Evolutionary conservation across 2,329 filamentous ascomycete species (phyloP), one percentile per base, ranked within the genome.

Genomic region (Pseudocercospora fuligena): DNA sequence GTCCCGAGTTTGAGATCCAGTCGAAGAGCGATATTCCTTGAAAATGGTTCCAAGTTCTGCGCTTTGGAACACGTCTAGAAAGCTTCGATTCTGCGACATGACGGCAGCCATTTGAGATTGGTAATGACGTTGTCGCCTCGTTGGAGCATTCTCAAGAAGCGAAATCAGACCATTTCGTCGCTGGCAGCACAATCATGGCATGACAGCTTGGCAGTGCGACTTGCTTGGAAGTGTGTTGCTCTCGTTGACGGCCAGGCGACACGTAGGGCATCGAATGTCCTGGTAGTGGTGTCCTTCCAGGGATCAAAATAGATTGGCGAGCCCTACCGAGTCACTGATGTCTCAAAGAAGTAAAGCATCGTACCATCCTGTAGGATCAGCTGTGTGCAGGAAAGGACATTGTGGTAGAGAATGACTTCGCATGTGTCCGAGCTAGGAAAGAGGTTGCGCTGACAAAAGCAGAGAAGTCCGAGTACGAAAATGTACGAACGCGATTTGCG

Each of bases 21-120:
- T 9, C 11, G 7, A n/a, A 9, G 11, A 31, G 25, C 25, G 51
- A 31, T 19, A 12, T 56, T 56, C 51, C 49, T 29, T 25, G 49
- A 11, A 21, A 54, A 27, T 29, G 23, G 21, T 29, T 27, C 23
- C 27, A 27, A 14, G 49, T 25, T 25, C 9, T 54, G 49, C 19
- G 12, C 19, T 27, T 53, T 19, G 49, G n/a, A 53, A 53, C 49
- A 14, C 19, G 23, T 53, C 49, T 53, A 53, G 49, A 53, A 53
- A 14, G n/a, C 19, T 53, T 53, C 49, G 49, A 25, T 53, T 19
- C n/a, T 53, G 49, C 49, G 49, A 53, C 49, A 53, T 53, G 49
- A 53, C 49, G 49, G 25, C 25, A 25, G 49, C 21, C 12, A 27
- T 14, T 14, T 14, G 49, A 6, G 5, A 25, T 9, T 53, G 12